Evolutionary conservation across 164 flowering plant genomes (phyloP), one percentile per base, ranked within the genome.

Genomic region (Annona squamosa): DNA sequence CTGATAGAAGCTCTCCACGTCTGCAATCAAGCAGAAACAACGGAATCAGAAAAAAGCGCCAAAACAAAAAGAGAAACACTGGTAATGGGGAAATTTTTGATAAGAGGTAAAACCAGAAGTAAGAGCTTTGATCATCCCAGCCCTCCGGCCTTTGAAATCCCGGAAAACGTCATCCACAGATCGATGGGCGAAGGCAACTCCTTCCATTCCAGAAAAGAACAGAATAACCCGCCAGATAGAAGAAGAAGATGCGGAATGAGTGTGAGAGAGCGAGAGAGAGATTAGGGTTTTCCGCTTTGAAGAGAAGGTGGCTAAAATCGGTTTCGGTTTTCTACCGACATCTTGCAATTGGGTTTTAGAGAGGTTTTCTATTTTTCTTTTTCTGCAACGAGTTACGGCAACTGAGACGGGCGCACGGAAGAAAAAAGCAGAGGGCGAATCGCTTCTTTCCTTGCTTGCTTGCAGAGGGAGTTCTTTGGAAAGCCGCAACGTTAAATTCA

Each of bases 71-170:
- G 44, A 68, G 18, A 45, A 37, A 18, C 37, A 67, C 10, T 43
- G 46, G 41, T n/a, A n/a, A 68, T 1, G 4, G 70, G 56, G 17
- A 43, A 4, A 46, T 5, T 16, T 19, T n/a, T 48, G 37, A 44
- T 13, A 17, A 1, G 57, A 44, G 7, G 48, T 42, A 37, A 10
- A 70, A 85, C 90, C 90, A 52, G 78, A 63, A 1, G 88, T 86
- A 75, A 87, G 87, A 57, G 90, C 90, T 73, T 86, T 87, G 79
- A 86, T 81, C 75, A 87, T 77, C 44, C 84, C 90, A 72, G 87
- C 72, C 4, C 88, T 82, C 19, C 90, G 71, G 69, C 86, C 90
- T 72, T 66, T 84, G 82, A 82, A 86, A 73, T 87, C 90, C 71
- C 68, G 78, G 71, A 82, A 87, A 48, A 85, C 90, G 68, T 87